phyloP scores from a whole-genome alignment of 306 rosid species.

The Trifolium repens region DNA sequence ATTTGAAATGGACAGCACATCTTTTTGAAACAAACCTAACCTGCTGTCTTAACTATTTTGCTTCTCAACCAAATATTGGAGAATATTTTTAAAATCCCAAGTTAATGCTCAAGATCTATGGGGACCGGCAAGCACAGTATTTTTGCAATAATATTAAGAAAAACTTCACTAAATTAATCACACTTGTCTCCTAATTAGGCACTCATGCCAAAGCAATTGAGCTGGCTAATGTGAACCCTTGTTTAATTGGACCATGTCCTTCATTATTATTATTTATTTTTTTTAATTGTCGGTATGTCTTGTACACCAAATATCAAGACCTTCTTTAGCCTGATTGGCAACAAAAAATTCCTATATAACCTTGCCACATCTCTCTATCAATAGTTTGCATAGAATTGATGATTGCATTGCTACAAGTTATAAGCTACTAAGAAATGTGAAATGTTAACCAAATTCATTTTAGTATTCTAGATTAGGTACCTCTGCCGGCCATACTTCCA shows the following conservation, averaged over 20 bases:
- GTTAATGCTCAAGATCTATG: conserved; percentile 51
- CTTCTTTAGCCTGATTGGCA: conserved; percentile 42
- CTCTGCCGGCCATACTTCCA: conserved; percentile 29
- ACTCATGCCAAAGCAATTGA: conserved; percentile 75
- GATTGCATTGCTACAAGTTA: neutral
- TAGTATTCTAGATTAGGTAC: conserved; percentile 39
- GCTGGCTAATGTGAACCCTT: conserved; percentile 90
- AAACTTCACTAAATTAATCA: conserved; percentile 40
- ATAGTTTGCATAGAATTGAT: neutral
- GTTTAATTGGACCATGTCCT: conserved; percentile 63
- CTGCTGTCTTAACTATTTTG: conserved; percentile 41
- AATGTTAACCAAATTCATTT: neutral
- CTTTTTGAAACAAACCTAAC: conserved; percentile 43
- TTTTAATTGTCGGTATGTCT: conserved; percentile 41
- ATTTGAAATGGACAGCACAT: conserved; percentile 46
- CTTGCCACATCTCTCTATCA: conserved; percentile 21
- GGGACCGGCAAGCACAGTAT: conserved; percentile 49
- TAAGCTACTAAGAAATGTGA: conserved; percentile 21
- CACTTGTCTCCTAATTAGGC: conserved; percentile 60
- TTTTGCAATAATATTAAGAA: conserved; percentile 34
- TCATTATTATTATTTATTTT: no score
- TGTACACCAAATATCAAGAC: conserved; percentile 41
- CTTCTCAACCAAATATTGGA: conserved; percentile 34
- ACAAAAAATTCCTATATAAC: conserved; percentile 28
- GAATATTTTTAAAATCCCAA: conserved; percentile 62